phyloP scores from a whole-genome alignment of 2,329 filamentous ascomycete genomes.

The Penicillium sp. region DNA sequence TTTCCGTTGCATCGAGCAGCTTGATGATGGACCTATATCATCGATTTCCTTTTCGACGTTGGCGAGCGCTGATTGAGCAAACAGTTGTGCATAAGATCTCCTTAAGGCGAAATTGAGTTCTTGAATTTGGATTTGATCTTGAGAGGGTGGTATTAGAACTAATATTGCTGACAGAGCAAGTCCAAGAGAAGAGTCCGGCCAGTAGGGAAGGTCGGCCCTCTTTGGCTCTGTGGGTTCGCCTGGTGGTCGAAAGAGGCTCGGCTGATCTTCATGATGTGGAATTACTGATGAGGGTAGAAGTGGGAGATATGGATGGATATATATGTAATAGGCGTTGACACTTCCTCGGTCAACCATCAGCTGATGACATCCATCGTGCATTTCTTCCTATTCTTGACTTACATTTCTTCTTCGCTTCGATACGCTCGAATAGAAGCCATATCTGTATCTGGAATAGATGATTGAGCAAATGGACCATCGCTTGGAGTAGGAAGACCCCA shows the following conservation, averaged over 20 bases:
- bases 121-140: conserved; percentile 9
- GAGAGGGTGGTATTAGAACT: conserved; percentile 23
- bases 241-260: conserved; percentile 2
- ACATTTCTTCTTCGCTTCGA: conserved; percentile 28
- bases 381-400: neutral
- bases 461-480: conserved; percentile 10
- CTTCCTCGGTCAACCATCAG: conserved; percentile 9
- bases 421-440: conserved; percentile 19
- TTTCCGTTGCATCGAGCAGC: neutral
- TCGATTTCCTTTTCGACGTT: conserved; percentile 22
- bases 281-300: conserved; percentile 21
- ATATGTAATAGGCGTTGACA: conserved; percentile 32
- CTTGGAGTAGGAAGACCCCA: conserved; percentile 19
- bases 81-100: conserved; percentile 27
- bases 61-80: conserved; percentile 25
- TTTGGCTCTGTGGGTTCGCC: conserved; percentile 5
- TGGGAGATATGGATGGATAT: conserved; percentile 31
- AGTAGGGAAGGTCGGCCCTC: conserved; percentile 20
- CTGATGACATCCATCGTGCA: too few relatives aligned
- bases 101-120: conserved; percentile 15
- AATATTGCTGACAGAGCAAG: conserved; percentile 29
- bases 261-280: conserved; percentile 16
- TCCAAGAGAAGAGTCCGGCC: conserved; percentile 24
- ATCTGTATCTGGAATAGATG: conserved; percentile 6
- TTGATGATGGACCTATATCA: conserved; percentile 3